These are phyloP conservation scores for Aureobasidium sp. DNA, from an alignment of 2,329 filamentous ascomycete genomes.

Conservation along the genomic window DNA sequence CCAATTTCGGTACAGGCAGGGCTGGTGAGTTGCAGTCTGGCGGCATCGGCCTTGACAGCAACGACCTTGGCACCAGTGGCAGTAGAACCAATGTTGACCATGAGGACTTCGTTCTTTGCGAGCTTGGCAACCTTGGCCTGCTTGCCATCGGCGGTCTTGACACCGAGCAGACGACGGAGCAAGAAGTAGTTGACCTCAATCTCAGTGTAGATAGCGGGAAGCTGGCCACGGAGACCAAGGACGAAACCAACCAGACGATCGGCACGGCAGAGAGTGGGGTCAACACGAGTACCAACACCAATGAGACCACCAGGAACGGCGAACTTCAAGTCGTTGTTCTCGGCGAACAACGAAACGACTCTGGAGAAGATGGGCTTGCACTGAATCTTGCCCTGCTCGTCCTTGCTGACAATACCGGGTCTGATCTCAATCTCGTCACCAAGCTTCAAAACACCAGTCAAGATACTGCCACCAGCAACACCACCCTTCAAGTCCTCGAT, in stretches of 20 bases:
- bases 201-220: slow-evolving; percentile 96
- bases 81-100: slow-evolving; percentile 99
- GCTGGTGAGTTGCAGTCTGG: slow-evolving; percentile 82
- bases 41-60: slow-evolving; percentile 94
- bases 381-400: slow-evolving; percentile 86
- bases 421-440: slow-evolving; percentile 98
- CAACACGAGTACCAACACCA: slow-evolving; percentile 91
- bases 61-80: slow-evolving; percentile 96
- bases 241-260: slow-evolving; percentile 99
- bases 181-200: slow-evolving; percentile 99
- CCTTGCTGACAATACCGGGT: slow-evolving; percentile 95
- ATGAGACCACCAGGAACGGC: slow-evolving; percentile 96
- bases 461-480: slow-evolving; percentile 93
- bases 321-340: slow-evolving; percentile 97
- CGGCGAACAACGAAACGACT: slow-evolving; percentile 90
- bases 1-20: slow-evolving; percentile 88
- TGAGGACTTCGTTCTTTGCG: slow-evolving; percentile 96
- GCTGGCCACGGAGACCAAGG: slow-evolving; percentile 83
- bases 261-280: slow-evolving; percentile 95
- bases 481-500: slow-evolving; percentile 98
- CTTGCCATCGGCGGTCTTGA: slow-evolving; percentile 96
- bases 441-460: slow-evolving; percentile 93
- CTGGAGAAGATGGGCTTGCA: slow-evolving; percentile 96
- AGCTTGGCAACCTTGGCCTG: slow-evolving; percentile 99
- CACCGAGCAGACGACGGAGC: slow-evolving; percentile 85